Base-by-base conservation (phyloP, 148 eudicot genomes). In the Rhododendron henanense region DNA sequence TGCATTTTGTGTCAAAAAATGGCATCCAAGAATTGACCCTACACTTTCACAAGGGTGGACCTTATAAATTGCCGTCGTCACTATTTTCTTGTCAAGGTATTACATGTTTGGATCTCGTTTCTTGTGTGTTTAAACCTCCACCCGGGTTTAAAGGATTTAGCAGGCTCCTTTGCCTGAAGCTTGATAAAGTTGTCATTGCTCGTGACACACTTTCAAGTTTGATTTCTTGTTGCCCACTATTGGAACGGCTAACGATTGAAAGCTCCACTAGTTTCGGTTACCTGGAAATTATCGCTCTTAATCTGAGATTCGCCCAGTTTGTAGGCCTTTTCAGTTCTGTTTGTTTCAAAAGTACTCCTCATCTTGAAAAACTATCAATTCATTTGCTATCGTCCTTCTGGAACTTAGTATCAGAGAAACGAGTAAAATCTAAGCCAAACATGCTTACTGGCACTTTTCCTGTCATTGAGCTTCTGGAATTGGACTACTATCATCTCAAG, bases 201-300 rank as follows among this genome's bases (percentile, higher is more conserved):
- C 5, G 0, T 5, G 41, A 39, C 41, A 39, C 41, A 39, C 41
- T 39, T 39, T 39, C 41, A 45, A 45, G 67, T 19, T 85, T 85
- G 85, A 47, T 85, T 45, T 79, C 78, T 2, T 65, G 21, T 63
- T 85, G 81, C 83, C 77, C 87, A 0, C 41, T 39, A 4, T 0
- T 39, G 6, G 41, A 39, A 39, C 41, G 5, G 0, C 83, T 78
- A 57, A 23, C 0, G 3, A 21, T 85, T 2, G 10, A 0, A n/a
- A n/a, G 35, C 57, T 16, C 6, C 44, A 5, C 6, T 23, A 25
- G 5, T 61, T 44, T 61, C 48, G 78, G 44, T 39, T 39, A 39
- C 44, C 44, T 39, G 44, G 44, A 39, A 39, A 39, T 39, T 39
- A 5, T 39, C 44, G 44, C 44, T 39, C 44, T 39, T 39, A 39